These are phyloP conservation scores for Venturia carpophila DNA, from an alignment of 2,329 filamentous ascomycete genomes.

Conservation along the genomic window DNA sequence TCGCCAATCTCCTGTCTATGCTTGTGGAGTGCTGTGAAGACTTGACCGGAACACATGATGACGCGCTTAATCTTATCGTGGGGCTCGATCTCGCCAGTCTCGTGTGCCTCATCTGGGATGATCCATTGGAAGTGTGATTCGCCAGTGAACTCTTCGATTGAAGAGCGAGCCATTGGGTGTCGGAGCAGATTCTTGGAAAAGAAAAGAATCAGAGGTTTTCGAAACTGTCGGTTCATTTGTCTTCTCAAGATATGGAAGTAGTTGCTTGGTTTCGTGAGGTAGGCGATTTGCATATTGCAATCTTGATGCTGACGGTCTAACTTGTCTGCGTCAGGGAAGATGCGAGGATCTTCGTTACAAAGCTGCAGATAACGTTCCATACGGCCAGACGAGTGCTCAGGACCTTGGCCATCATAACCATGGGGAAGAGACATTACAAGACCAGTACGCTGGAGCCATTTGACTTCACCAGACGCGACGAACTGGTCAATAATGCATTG, in stretches of 20 bases:
- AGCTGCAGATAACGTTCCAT: slow-evolving; percentile 97
- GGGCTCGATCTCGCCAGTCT: slow-evolving; percentile 63
- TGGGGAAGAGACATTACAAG: slow-evolving; percentile 94
- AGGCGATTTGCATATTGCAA: slow-evolving; percentile 98
- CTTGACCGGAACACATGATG: slow-evolving; percentile 89
- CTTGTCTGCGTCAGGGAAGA: slow-evolving; percentile 83
- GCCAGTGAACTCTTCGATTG: slow-evolving; percentile 82
- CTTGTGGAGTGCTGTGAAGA: slow-evolving; percentile 84
- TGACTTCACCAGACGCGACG: slow-evolving; percentile 91
- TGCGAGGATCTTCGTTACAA: slow-evolving; percentile 91
- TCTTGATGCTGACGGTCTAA: slow-evolving; percentile 96
- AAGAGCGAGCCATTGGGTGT: slow-evolving; percentile 83
- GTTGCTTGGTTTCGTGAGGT: slow-evolving; percentile 94
- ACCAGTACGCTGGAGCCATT: slow-evolving; percentile 97
- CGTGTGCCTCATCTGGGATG: slow-evolving; percentile 81
- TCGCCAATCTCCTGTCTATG: slow-evolving; percentile 80
- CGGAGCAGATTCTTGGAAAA: slow-evolving; percentile 96
- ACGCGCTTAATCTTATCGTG: slow-evolving; percentile 88
- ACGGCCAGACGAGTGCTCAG: slow-evolving; percentile 94
- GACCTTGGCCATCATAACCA: slow-evolving; percentile 96
- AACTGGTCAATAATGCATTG: slow-evolving; percentile 99
- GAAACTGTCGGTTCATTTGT: slow-evolving; percentile 98
- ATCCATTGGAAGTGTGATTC: slow-evolving; percentile 96
- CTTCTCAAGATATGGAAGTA: slow-evolving; percentile 92
- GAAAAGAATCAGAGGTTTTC: slow-evolving; percentile 96